A percentile compares a stretch with the other conserved stretches of the same genome.
These are phyloP conservation scores for Suillus subaureus DNA, from an alignment of 768 basidiomycete genomes.

Conservation along the genomic window DNA sequence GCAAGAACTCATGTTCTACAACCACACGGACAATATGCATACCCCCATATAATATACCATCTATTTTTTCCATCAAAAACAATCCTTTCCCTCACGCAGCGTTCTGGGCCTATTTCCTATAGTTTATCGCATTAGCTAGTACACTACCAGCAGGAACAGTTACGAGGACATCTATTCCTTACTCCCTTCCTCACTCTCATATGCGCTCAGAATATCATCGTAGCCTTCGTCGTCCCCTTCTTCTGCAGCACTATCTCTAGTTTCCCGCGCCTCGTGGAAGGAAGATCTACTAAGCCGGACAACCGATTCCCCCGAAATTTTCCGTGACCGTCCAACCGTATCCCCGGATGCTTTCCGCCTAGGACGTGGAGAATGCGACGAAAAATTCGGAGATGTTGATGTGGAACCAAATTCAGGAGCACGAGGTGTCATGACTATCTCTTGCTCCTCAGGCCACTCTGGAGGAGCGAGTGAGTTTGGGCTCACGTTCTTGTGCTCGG, in stretches of 20 bases:
- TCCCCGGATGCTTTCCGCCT: constrained; percentile 33
- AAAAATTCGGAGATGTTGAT: constrained; percentile 29
- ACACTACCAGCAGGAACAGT: constrained; percentile 14
- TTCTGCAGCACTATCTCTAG: constrained; percentile 66
- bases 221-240: constrained; percentile 80
- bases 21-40: background rate
- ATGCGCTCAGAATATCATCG: constrained; percentile 76
- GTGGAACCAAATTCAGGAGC: constrained; percentile 49
- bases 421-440: constrained; percentile 57
- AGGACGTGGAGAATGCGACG: constrained; percentile 26
- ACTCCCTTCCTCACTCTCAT: constrained; percentile 71
- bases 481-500: constrained; percentile 42
- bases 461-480: constrained; percentile 49
- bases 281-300: constrained; percentile 50
- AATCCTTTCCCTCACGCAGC: background rate
- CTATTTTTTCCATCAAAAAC: background rate
- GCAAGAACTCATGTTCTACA: constrained; percentile 44
- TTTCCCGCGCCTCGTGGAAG: constrained; percentile 39
- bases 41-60: constrained; percentile 5
- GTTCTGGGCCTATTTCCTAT: background rate
- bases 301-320: constrained; percentile 41
- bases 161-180: constrained; percentile 13
- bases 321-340: constrained; percentile 35
- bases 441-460: constrained; percentile 56
- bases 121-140: background rate